Percentiles rank a stretch among this genome's conserved stretches.
These are phyloP conservation scores for Claviceps sp. DNA, from an alignment of 2,329 filamentous ascomycete species.

Conservation along the genomic window DNA sequence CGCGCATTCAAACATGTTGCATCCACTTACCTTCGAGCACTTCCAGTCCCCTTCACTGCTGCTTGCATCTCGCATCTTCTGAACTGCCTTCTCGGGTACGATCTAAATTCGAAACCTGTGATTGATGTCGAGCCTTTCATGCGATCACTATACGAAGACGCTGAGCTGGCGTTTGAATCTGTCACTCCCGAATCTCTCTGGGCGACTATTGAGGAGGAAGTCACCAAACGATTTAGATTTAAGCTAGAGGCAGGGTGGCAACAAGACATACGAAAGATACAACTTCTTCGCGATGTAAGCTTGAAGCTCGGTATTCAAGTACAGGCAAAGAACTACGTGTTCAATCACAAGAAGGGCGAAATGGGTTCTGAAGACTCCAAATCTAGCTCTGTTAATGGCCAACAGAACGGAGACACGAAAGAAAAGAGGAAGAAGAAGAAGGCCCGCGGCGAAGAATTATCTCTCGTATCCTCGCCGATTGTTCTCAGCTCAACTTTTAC, in stretches of 20 bases:
- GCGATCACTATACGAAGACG: slow-evolving; percentile 64
- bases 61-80: slow-evolving; percentile 74
- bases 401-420: slow-evolving; percentile 28
- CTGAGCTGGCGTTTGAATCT: slow-evolving; percentile 67
- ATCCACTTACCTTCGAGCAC: slow-evolving; percentile 62
- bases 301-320: slow-evolving; percentile 86
- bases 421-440: slow-evolving; percentile 48
- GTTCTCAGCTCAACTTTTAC: slow-evolving; percentile 42
- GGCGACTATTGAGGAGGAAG: slow-evolving; percentile 56
- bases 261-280: slow-evolving; percentile 54
- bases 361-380: slow-evolving; percentile 16
- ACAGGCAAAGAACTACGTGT: slow-evolving; percentile 47
- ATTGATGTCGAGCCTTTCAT: slow-evolving; percentile 66
- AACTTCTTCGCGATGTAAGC: slow-evolving; percentile 78
- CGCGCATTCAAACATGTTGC: slow-evolving; percentile 90
- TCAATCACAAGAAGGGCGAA: slow-evolving; percentile 15
- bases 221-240: slow-evolving; percentile 63
- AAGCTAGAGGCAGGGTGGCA: slow-evolving; percentile 56
- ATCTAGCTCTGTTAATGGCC: slow-evolving; percentile 25
- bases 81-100: slow-evolving; percentile 78
- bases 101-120: slow-evolving; percentile 62
- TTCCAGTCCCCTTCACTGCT: slow-evolving; percentile 69
- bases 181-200: slow-evolving; percentile 62
- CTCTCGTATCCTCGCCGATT: slow-evolving; percentile 29
- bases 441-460: slow-evolving; percentile 41